phyloP scores from a whole-genome alignment of 139 green algal species.

The Chlamydomonas schloesseri region DNA sequence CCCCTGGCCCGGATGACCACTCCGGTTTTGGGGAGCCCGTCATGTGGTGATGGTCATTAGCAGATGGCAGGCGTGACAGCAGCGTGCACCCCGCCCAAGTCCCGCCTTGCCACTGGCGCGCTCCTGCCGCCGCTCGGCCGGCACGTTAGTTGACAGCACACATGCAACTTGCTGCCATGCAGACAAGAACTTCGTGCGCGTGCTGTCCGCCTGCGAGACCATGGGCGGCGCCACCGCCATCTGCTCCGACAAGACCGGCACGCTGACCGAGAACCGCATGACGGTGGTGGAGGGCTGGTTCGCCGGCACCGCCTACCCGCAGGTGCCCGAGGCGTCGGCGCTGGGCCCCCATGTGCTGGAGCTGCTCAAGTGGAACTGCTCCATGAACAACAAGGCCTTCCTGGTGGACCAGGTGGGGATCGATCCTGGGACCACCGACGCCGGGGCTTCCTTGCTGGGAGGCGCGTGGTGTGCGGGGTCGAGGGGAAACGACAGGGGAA shows the following conservation, averaged over 20 bases:
- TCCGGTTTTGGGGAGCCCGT: too few relatives aligned
- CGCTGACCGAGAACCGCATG: conserved; percentile 98
- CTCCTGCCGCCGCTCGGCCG: too few relatives aligned
- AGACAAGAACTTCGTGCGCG: conserved; percentile 88
- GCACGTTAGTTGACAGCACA: too few relatives aligned
- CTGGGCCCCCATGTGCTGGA: conserved; percentile 57
- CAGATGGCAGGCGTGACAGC: too few relatives aligned
- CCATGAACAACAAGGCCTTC: conserved; percentile 88
- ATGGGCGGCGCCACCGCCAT: conserved; percentile 99
- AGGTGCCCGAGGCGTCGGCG: conserved; percentile 52
- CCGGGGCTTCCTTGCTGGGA: too few relatives aligned
- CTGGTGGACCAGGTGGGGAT: conserved; percentile 23
- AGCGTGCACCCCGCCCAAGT: too few relatives aligned
- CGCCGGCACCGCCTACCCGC: conserved; percentile 53
- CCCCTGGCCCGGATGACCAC: too few relatives aligned
- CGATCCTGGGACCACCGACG: not conserved
- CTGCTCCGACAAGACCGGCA: conserved; percentile 98
- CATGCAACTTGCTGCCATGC: too few relatives aligned
- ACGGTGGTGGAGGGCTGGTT: conserved; percentile 95
- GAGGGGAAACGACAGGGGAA: not conserved
- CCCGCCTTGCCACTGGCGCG: too few relatives aligned
- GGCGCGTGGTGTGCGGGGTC: too few relatives aligned
- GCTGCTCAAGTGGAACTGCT: conserved; percentile 78
- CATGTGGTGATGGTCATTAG: too few relatives aligned
- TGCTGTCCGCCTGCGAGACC: conserved; percentile 89